Evolutionary conservation across 2,329 filamentous ascomycete species (phyloP).

Genomic region (Trichoderma asperellum): DNA sequence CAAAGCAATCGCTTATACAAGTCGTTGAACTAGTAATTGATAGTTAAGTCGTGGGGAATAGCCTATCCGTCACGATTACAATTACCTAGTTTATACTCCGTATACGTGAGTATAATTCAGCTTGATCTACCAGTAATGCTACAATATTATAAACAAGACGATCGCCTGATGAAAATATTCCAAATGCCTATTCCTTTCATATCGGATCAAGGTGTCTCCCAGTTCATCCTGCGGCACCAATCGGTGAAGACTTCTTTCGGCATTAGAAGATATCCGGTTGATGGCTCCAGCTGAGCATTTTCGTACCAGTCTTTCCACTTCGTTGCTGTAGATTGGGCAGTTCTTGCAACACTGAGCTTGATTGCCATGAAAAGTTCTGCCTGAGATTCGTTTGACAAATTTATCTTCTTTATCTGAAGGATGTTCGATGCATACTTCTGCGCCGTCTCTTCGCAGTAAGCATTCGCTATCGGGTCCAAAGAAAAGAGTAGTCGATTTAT

Average conservation of each 20-base stretch:
- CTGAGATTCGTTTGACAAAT: slow-evolving; percentile 5
- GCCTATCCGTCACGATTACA: slow-evolving; percentile 14
- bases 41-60: slow-evolving; percentile 11
- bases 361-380: slow-evolving; percentile 22
- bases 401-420: neutral
- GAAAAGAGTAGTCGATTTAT: slow-evolving; percentile 10
- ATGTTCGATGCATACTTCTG: slow-evolving; percentile 4
- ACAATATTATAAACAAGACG: neutral
- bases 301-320: slow-evolving; percentile 7
- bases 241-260: slow-evolving; percentile 6
- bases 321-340: neutral
- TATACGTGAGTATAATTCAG: neutral
- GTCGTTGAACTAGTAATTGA: neutral
- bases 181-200: neutral
- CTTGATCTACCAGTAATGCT: neutral
- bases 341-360: neutral
- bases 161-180: neutral
- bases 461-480: slow-evolving; percentile 9
- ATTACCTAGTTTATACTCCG: neutral
- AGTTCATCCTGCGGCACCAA: slow-evolving; percentile 5
- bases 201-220: neutral
- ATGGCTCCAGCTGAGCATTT: neutral
- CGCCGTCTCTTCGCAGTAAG: slow-evolving; percentile 11
- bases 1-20: neutral
- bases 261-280: neutral